These are phyloP conservation scores for Ascochyta lentis DNA, from an alignment of 2,329 filamentous ascomycete genomes.

Conservation along the genomic window DNA sequence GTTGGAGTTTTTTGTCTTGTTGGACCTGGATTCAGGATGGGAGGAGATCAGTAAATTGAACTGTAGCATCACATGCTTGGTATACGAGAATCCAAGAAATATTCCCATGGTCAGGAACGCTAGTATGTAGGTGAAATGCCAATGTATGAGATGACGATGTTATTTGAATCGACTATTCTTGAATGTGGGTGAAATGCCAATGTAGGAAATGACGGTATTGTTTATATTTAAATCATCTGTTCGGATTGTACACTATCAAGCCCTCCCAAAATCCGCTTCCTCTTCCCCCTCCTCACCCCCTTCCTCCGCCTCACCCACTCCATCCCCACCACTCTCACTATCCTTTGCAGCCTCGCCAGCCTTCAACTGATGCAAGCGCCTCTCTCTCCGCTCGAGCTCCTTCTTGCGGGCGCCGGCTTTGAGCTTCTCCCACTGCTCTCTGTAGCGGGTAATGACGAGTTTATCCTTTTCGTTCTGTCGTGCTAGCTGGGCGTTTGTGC, in stretches of 20 bases:
- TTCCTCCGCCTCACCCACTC: constrained; percentile 13
- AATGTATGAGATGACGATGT: no score
- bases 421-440: constrained; percentile 72
- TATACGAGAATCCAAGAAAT: neutral
- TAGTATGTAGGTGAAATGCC: no score
- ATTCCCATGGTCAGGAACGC: no score
- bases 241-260: no score
- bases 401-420: constrained; percentile 65
- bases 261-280: constrained; percentile 35
- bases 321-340: constrained; percentile 24
- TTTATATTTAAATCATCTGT: no score
- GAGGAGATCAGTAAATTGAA: neutral
- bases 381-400: constrained; percentile 39
- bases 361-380: constrained; percentile 19
- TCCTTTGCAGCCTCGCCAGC: constrained; percentile 24
- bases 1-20: neutral
- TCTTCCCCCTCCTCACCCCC: constrained; percentile 32
- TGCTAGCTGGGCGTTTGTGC: constrained; percentile 67
- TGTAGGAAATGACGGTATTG: no score
- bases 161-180: no score
- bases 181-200: no score
- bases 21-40: neutral
- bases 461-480: constrained; percentile 67
- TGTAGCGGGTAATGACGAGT: constrained; percentile 62
- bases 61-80: neutral